Evolutionary conservation across 192 early-diverging fungal species (phyloP).

Genomic region (Thamnidium elegans): DNA sequence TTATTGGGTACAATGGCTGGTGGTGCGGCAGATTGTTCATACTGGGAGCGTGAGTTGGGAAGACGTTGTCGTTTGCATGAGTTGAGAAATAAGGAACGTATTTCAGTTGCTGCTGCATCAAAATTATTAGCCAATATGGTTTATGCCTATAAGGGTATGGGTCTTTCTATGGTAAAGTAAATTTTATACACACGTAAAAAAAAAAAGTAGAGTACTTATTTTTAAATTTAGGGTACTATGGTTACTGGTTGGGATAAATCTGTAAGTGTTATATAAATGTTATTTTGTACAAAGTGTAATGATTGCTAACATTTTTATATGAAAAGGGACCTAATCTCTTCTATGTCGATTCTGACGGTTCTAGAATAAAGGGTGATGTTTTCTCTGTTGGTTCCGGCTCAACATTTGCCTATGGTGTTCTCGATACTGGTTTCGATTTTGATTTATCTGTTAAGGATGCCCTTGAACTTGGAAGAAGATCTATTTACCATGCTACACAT

Average conservation of each 20-base stretch:
- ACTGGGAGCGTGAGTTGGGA: slow-evolving; percentile 97
- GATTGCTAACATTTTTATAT: not conserved
- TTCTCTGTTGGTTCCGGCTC: slow-evolving; percentile 99
- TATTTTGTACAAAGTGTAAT: not conserved
- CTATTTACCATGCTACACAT: slow-evolving; percentile 95
- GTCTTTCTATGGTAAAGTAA: slow-evolving; percentile 77
- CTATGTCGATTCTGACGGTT: slow-evolving; percentile 97
- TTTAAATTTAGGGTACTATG: slow-evolving; percentile 81
- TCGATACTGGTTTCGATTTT: slow-evolving; percentile 83
- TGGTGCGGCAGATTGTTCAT: slow-evolving; percentile 97
- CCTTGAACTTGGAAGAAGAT: slow-evolving; percentile 81
- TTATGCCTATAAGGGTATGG: slow-evolving; percentile 98
- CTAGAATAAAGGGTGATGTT: slow-evolving; percentile 77
- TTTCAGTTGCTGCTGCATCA: slow-evolving; percentile 96
- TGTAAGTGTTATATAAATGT: slow-evolving; percentile 36
- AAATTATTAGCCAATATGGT: slow-evolving; percentile 97
- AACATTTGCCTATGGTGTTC: slow-evolving; percentile 97
- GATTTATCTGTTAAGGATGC: slow-evolving; percentile 85
- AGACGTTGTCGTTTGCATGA: slow-evolving; percentile 92
- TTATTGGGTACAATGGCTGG: slow-evolving; percentile 99
- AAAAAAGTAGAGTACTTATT: not conserved
- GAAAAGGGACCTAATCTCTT: slow-evolving; percentile 83
- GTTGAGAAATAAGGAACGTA: slow-evolving; percentile 97
- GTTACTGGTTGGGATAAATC: slow-evolving; percentile 97
- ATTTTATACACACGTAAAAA: not conserved